Base-by-base conservation (phyloP, 331 rosid genomes). In the Quercus tomentella region DNA sequence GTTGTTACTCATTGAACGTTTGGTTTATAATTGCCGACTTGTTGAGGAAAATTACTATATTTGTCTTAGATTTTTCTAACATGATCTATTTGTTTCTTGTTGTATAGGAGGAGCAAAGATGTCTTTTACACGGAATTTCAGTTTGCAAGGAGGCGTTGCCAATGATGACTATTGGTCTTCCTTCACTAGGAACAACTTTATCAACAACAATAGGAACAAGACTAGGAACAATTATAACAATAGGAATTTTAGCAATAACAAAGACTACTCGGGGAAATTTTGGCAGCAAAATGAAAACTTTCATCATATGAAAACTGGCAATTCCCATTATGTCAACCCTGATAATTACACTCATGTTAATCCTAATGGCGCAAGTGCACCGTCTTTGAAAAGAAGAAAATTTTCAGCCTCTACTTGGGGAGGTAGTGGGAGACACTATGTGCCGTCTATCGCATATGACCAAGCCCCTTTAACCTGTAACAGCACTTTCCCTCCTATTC, bases 311-410 rank as follows among this genome's bases (percentile, higher is more conserved):
- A 51, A 70, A 21, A 80, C 33, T 0, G 86, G 85, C 60, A 82
- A 80, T 78, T 82, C 84, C 22, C 82, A 84, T 79, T 77, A 85
- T 81, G 77, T 63, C 35, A 83, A 81, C 79, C 84, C 87, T 55
- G 87, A 87, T 73, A 77, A 54, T 77, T 82, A 30, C 49, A 77
- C 6, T 20, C 52, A 33, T 35, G 26, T 37, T n/a, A 67, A 67
- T 67, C 54, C 26, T 7, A 67, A 67, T 4, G 52, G 72, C 1
- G 1, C 25, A 2, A 49, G 63, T 23, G 82, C 87, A 3, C 88
- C 91, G 23, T 86, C 92, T 66, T 73, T 82, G 71, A 96, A 89
- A 80, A 87, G 94, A 89, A 91, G 99, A 82, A 96, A 90, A 62
- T 80, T 88, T 82, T 82, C 97, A 56, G 92, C 83, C 78, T 81